A percentile compares a stretch with the other conserved stretches of the same genome.
These are phyloP conservation scores for Anaeromyces robustus DNA, from an alignment of 192 early-diverging fungal genomes.

Conservation along the genomic window DNA sequence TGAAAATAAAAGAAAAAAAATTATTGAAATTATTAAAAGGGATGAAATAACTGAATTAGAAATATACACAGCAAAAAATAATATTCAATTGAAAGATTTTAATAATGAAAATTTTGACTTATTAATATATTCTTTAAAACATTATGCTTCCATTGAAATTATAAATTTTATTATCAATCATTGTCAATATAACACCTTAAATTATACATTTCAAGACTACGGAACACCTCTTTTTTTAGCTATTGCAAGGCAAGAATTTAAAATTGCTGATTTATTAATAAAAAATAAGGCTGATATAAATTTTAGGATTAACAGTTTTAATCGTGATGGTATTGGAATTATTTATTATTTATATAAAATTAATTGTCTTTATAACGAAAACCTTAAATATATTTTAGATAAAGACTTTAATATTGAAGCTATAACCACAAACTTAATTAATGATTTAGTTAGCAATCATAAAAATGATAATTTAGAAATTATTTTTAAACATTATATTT, in stretches of 20 bases:
- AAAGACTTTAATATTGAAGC: too few relatives aligned
- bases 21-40: neutral
- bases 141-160: neutral
- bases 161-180: neutral
- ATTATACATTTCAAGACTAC: neutral
- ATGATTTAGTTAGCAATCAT: neutral
- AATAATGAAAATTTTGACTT: neutral
- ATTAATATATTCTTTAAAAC: neutral
- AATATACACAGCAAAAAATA: neutral
- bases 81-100: neutral
- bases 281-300: neutral
- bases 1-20: neutral
- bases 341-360: neutral
- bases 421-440: too few relatives aligned
- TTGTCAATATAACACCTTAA: neutral
- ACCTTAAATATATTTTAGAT: too few relatives aligned
- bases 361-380: neutral
- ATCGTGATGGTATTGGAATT: neutral
- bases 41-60: neutral
- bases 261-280: neutral
- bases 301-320: neutral
- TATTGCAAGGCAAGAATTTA: neutral
- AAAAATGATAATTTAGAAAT: neutral
- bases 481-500: neutral
- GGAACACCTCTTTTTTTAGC: neutral